Evolutionary conservation across 1,284 basidiomycete species (phyloP), one percentile per base, ranked within the genome.

Genomic region (Puccinia sorghi): DNA sequence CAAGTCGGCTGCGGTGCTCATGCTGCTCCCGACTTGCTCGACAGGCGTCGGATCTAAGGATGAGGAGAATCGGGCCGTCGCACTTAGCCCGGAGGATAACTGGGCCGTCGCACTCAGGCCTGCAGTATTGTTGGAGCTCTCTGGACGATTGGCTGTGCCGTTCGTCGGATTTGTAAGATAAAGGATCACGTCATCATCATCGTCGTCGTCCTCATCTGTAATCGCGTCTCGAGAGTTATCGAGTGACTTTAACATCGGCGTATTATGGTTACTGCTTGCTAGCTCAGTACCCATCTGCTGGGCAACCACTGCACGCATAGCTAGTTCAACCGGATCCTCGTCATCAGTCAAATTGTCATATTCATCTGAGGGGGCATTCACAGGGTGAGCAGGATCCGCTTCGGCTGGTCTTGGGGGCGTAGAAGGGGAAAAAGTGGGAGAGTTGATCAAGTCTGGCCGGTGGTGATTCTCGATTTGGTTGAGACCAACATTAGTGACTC

Each of bases 261-360:
- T 22, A 22, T 52, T 46, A 13, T 57, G 61, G 61, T 22, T 56
- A 52, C n/a, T 20, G 52, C n/a, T 57, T 56, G 73, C 12, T 48
- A 56, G 50, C 12, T 77, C 66, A 20, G 59, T 27, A 15, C 43
- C n/a, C 39, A 69, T 59, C 57, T 77, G 75, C 27, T 75, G 73
- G 39, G 73, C 73, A n/a, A 75, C 73, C 11, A 75, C 73, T 12
- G 61, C 73, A 41, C 73, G 73, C 75, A 77, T 77, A 17, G 75
- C 66, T 13, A 77, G 52, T 52, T 77, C 64, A n/a, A 70, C 75
- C 11, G 66, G 75, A 66, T 77, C 73, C 3, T 75, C 73, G 32
- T 75, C 73, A 57, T 75, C 59, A 15, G 48, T 67, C 59, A 22
- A 66, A 32, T 75, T 41, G 17, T 37, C 22, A 43, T 56, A 37